Base-by-base conservation (phyloP, 2,329 filamentous ascomycete species). In the Penicillium sclerotiorum region DNA sequence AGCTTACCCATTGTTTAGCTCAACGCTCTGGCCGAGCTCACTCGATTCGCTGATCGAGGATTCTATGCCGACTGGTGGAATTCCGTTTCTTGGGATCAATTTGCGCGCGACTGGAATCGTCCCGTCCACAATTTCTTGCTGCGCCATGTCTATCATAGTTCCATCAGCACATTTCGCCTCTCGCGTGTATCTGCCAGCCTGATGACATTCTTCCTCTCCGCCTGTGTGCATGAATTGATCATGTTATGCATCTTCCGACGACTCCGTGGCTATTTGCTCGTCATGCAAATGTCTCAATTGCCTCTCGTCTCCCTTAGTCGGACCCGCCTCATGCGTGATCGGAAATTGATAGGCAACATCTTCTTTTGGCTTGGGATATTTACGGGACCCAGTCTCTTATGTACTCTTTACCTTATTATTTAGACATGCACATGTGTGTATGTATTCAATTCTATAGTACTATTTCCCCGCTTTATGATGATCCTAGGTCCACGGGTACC, bases 351-450 rank as follows among this genome's bases (percentile, higher is more conserved):
- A 17, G 88, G 88, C 0, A 92, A 93, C 63, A 67, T 89, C 7
- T 77, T 90, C 3, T 92, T 92, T 61, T 93, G 89, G 89, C 63
- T 88, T 33, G 87, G 88, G 0, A 80, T 92, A n/a, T 88, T 89
- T 51, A 87, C 87, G 2, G 87, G 87, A 0, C 88, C 88, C 1
- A 89, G 86, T 68, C 66, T 89, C 27, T 64, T 81, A 36, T 79
- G 77, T 40, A 75, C 74, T 47, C 63, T 81, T 59, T 81, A 81
- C 63, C 22, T 60, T 21, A 58, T 60, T 17, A 55, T 60, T 23
- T 61, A 49, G n/a, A n/a, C n/a, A n/a, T n/a, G n/a, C n/a, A n/a
- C n/a, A n/a, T n/a, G n/a, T n/a, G n/a, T n/a, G n/a, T n/a, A n/a
- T n/a, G n/a, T n/a, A n/a, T n/a, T n/a, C n/a, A n/a, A n/a, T n/a